Evolutionary conservation across 192 early-diverging fungal species (phyloP), one percentile per base, ranked within the genome.

Genomic region (Dimargaris verticillata): DNA sequence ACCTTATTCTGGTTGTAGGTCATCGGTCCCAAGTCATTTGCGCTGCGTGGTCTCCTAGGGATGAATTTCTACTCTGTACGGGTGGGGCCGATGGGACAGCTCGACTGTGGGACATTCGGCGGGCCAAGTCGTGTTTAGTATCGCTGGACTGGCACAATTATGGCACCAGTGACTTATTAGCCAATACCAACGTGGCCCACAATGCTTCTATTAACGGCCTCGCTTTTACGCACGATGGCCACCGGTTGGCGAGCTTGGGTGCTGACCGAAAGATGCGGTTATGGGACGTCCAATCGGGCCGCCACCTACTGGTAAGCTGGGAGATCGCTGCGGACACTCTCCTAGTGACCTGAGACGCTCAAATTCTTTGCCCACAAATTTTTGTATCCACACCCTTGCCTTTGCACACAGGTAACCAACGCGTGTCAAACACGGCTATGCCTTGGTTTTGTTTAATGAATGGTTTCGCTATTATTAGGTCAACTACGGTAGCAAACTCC

Each of bases 21-120:
- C 88, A 91, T 61, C 66, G 69, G 48, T 71, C 74, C 9, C 74
- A 77, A 3, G 73, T 83, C 4, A 65, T 79, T 29, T 67, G 76
- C 1, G 70, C 86, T 2, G 66, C 75, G 20, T 95, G 92, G 92
- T 92, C 88, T 13, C 84, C 86, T 25, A 46, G 62, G 25, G 70
- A 85, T 49, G 84, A 89, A 53, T 81, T 72, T 66, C 53, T 79
- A 28, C 65, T 95, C 17, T 89, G 79, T 3, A 81, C 89, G 26
- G 91, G 87, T 55, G 81, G 88, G 75, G 77, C 70, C 48, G 88
- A 90, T 62, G 78, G 80, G 22, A 80, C 76, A 2, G 66, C 88
- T 3, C 72, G 80, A 14, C 63, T 92, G 47, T 95, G 92, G 92
- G 92, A 95, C 68, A 82, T 92, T 33, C 80, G 92, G 42, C 83